Percentiles rank a stretch among this genome's conserved stretches.
These are phyloP conservation scores for Rhizopus sp. DNA, from an alignment of 371 early-diverging fungal genomes.

Conservation along the genomic window DNA sequence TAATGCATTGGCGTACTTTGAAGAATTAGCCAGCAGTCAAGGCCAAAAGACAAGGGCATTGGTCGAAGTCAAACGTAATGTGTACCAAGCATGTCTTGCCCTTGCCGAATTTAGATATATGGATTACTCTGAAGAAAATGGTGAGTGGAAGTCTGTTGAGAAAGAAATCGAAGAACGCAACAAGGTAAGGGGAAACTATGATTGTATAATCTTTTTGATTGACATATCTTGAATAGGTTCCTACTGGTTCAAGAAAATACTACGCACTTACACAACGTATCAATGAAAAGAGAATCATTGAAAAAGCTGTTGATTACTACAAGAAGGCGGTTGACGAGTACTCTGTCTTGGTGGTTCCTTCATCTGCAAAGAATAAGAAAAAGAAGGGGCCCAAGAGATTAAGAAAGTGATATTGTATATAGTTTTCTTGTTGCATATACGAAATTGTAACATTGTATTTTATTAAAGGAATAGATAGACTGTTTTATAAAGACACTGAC, in stretches of 20 bases:
- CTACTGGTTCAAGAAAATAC: constrained; percentile 32
- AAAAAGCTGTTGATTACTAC: constrained; percentile 37
- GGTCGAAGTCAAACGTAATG: constrained; percentile 41
- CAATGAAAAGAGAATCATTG: constrained; percentile 45
- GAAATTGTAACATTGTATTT: constrained; percentile 2
- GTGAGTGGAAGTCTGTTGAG: constrained; percentile 29
- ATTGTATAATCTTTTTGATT: constrained; percentile 5
- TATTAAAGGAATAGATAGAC: neutral
- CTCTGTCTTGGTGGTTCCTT: neutral
- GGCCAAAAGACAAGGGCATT: constrained; percentile 42
- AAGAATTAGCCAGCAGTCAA: constrained; percentile 46
- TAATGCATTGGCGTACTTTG: constrained; percentile 56
- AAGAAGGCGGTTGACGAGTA: constrained; percentile 19
- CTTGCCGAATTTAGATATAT: constrained; percentile 34
- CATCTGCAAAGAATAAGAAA: constrained; percentile 9
- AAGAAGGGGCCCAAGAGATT: constrained; percentile 17
- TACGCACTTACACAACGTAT: constrained; percentile 49
- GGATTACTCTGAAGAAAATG: constrained; percentile 33
- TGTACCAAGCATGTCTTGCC: constrained; percentile 39
- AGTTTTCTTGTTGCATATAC: neutral
- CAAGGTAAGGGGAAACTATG: constrained; percentile 15
- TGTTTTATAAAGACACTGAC: too few species aligned
- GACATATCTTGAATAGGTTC: neutral
- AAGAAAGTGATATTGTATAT: constrained; percentile 9
- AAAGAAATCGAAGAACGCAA: constrained; percentile 33